Evolutionary conservation across 371 early-diverging fungal species (phyloP).

Genomic region (Rhizopus stolonifer): DNA sequence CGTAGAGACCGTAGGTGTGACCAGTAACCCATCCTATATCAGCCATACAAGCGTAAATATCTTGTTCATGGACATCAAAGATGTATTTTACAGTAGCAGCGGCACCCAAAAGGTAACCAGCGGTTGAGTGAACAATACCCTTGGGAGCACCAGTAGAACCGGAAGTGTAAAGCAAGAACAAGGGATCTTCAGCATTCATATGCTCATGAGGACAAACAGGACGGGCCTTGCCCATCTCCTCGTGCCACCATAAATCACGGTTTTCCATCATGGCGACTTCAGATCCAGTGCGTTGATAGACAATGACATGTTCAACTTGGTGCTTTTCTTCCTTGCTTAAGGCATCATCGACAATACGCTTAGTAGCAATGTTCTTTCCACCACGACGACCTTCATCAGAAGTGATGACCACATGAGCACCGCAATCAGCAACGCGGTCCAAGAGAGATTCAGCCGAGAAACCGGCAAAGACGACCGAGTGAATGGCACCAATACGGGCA

Average conservation of each 20-base stretch:
- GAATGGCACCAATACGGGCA: constrained; percentile 92
- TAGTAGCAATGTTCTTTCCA: constrained; percentile 85
- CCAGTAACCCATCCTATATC: constrained; percentile 85
- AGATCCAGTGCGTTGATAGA: constrained; percentile 83
- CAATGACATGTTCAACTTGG: constrained; percentile 79
- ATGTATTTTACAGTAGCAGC: constrained; percentile 88
- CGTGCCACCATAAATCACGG: constrained; percentile 91
- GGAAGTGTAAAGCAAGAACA: constrained; percentile 98
- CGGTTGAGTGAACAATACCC: constrained; percentile 92
- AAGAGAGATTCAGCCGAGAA: constrained; percentile 88
- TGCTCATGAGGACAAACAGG: constrained; percentile 79
- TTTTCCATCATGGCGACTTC: constrained; percentile 66
- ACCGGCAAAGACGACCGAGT: constrained; percentile 92
- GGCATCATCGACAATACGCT: constrained; percentile 92
- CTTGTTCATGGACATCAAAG: constrained; percentile 85
- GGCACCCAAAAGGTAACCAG: constrained; percentile 94
- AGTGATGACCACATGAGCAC: constrained; percentile 78
- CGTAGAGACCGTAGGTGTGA: constrained; percentile 91
- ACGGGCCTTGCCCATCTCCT: constrained; percentile 71
- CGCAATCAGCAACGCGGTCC: constrained; percentile 80
- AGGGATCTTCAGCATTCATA: constrained; percentile 91
- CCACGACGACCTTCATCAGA: constrained; percentile 90
- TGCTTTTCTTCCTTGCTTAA: constrained; percentile 54
- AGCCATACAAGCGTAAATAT: constrained; percentile 83
- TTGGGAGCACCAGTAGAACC: constrained; percentile 98